Percentiles rank a stretch among this genome's conserved stretches.
phyloP scores from a whole-genome alignment of 352 stramenopile species.

The Phytophthora palmivora region DNA sequence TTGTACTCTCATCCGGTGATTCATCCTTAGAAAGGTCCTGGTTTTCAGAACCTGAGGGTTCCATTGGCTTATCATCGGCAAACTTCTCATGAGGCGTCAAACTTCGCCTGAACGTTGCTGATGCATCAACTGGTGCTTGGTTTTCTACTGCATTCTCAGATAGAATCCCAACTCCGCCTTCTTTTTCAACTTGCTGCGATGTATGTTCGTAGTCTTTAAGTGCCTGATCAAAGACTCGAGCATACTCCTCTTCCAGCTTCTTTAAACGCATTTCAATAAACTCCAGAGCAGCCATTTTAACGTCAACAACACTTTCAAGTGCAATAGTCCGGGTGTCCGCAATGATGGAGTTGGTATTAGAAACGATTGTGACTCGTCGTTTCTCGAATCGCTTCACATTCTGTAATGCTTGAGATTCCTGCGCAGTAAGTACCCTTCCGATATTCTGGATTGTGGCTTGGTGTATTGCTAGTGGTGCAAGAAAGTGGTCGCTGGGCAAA shows the following conservation, averaged over 20 bases:
- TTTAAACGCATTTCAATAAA: constrained; percentile 50
- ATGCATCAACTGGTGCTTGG: constrained; percentile 15
- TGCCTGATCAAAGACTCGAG: constrained; percentile 43
- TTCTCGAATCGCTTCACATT: constrained; percentile 60
- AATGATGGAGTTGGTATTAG: constrained; percentile 48
- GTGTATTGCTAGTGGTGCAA: constrained; percentile 16
- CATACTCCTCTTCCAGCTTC: constrained; percentile 40
- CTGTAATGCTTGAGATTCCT: constrained; percentile 50
- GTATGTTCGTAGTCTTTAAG: constrained; percentile 45
- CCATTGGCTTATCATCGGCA: neutral
- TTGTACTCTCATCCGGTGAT: neutral
- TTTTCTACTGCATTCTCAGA: constrained; percentile 4
- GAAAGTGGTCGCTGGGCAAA: constrained; percentile 18
- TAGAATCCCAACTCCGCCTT: constrained; percentile 6
- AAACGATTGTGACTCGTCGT: constrained; percentile 42
- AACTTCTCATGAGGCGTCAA: constrained; percentile 1
- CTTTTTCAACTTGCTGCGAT: constrained; percentile 23
- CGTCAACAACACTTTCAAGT: constrained; percentile 44
- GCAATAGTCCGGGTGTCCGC: constrained; percentile 45
- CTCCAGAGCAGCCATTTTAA: constrained; percentile 45
- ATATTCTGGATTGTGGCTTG: constrained; percentile 26
- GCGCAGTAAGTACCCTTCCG: constrained; percentile 29
- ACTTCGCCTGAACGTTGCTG: constrained; percentile 10
- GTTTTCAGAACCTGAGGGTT: constrained; percentile 1
- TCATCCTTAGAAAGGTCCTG: neutral